Conservation (phyloP, 139 green algal species). For the Trebouxia sp. region DNA sequence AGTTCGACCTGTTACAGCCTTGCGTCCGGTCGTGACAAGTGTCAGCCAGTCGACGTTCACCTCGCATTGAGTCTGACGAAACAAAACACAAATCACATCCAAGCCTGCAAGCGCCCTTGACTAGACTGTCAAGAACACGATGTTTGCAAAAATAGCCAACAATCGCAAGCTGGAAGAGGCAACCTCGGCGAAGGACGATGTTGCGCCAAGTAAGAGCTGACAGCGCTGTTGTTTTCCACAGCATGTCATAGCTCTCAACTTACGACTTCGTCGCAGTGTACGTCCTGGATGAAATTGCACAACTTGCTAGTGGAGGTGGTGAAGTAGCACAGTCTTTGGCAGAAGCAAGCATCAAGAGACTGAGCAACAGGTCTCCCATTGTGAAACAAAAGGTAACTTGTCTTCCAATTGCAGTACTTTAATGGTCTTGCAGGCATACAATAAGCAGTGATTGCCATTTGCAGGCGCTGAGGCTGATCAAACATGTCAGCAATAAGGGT, state of each 20-base stretch:
- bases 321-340: slow-evolving; percentile 51
- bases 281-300: slow-evolving; percentile 75
- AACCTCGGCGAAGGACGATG: slow-evolving; percentile 55
- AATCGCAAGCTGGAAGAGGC: slow-evolving; percentile 59
- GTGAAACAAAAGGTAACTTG: slow-evolving; percentile 79
- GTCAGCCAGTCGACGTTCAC: no score
- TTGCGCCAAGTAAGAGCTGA: slow-evolving; percentile 50
- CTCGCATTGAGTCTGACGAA: no score
- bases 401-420: not conserved
- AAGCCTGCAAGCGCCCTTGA: no score
- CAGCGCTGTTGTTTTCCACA: not conserved
- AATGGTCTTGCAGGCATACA: not conserved
- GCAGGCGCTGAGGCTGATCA: slow-evolving; percentile 76
- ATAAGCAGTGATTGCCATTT: not conserved
- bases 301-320: slow-evolving; percentile 18
- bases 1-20: no score
- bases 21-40: no score
- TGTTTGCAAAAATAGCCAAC: slow-evolving; percentile 39
- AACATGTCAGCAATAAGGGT: slow-evolving; percentile 68
- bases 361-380: slow-evolving; percentile 58
- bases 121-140: no score
- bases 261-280: slow-evolving; percentile 64
- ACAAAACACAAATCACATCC: no score
- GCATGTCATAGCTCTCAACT: no score
- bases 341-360: slow-evolving; percentile 55